These are phyloP conservation scores for Penicillium hesseltinei DNA, from an alignment of 2,329 filamentous ascomycete species.

Conservation along the genomic window DNA sequence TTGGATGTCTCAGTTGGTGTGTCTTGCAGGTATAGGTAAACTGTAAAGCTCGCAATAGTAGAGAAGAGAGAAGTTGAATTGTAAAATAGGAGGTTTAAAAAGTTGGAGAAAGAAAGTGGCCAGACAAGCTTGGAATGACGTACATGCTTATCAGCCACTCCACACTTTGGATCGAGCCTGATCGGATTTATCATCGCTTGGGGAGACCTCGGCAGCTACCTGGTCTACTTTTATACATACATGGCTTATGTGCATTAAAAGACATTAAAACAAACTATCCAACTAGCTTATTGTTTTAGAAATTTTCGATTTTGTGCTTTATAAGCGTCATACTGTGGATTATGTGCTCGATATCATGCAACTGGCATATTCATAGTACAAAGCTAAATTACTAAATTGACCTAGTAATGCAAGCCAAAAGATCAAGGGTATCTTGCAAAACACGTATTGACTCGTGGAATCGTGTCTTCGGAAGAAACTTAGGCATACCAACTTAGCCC, in stretches of 20 bases:
- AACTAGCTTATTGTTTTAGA: not conserved
- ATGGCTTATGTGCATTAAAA: not conserved
- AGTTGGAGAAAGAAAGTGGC: not conserved
- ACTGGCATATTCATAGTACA: not conserved
- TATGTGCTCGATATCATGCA: not conserved
- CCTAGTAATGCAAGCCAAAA: not conserved
- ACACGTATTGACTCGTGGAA: slow-evolving; percentile 5
- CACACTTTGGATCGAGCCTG: slow-evolving; percentile 1
- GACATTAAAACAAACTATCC: not conserved
- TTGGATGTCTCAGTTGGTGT: slow-evolving; percentile 9
- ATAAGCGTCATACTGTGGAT: not conserved
- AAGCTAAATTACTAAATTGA: not conserved
- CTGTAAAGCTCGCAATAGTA: too few relatives aligned
- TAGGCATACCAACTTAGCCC: slow-evolving; percentile 66
- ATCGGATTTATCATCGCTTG: slow-evolving; percentile 1
- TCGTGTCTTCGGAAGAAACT: not conserved
- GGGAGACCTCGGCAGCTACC: not conserved
- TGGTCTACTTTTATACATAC: not conserved
- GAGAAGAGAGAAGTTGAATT: not conserved
- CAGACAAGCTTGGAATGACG: not conserved
- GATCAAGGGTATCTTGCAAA: slow-evolving; percentile 15
- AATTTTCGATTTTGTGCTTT: not conserved
- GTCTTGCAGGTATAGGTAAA: not conserved
- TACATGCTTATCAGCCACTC: not conserved
- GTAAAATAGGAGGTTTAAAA: not conserved